Percentiles rank a stretch among this genome's conserved stretches.
Evolutionary conservation across 23 red algal genomes (phyloP).

Genomic region (Gracilaria gracilis): DNA sequence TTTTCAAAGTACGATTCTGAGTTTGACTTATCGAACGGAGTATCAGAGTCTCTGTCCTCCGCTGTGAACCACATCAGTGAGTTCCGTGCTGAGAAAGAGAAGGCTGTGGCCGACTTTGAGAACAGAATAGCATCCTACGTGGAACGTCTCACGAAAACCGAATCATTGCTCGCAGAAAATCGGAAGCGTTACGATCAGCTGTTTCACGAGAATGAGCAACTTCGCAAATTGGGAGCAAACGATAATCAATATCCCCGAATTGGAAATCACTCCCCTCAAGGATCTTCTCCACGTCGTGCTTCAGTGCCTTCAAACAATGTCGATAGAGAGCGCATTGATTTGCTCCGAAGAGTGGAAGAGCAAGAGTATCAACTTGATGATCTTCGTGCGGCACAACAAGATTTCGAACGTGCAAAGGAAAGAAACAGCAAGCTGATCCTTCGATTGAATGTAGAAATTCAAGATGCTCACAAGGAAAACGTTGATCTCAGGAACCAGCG

Average conservation of each 20-base stretch:
- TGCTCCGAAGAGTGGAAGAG: conserved; percentile 34
- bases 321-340: conserved; percentile 26
- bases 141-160: conserved; percentile 30
- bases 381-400: conserved; percentile 25
- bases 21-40: conserved; percentile 26
- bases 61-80: conserved; percentile 6
- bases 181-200: conserved; percentile 9
- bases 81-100: conserved; percentile 7
- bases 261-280: conserved; percentile 8
- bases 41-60: not conserved
- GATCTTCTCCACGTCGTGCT: conserved; percentile 8
- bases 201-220: conserved; percentile 18
- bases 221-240: not conserved
- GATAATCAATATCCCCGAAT: not conserved
- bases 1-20: conserved; percentile 38
- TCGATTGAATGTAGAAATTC: conserved; percentile 53
- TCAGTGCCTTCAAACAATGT: conserved; percentile 18
- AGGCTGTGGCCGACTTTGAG: not conserved
- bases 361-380: conserved; percentile 44
- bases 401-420: conserved; percentile 8
- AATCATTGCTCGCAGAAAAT: conserved; percentile 9
- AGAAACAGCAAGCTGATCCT: conserved; percentile 38
- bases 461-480: conserved; percentile 24
- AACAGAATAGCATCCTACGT: conserved; percentile 13
- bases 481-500: conserved; percentile 37